Percentiles rank a stretch among this genome's conserved stretches.
These are phyloP conservation scores for Plasmopara viticola DNA, from an alignment of 352 stramenopile genomes.

Conservation along the genomic window DNA sequence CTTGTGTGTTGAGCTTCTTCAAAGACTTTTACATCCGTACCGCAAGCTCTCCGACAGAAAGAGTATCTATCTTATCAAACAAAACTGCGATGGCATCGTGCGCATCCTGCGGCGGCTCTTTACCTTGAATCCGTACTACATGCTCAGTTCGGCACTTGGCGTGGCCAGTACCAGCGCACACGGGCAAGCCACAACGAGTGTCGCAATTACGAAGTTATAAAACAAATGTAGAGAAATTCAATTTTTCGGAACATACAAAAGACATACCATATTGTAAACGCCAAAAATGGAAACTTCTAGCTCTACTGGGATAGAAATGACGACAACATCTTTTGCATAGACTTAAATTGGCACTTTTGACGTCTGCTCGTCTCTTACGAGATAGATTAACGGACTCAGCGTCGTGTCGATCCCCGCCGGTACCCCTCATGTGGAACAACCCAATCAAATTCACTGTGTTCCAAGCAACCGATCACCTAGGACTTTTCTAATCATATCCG, in stretches of 20 bases:
- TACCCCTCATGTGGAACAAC: conserved; percentile 91
- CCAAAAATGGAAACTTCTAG: conserved; percentile 88
- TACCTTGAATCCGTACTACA: conserved; percentile 98
- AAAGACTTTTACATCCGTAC: conserved; percentile 84
- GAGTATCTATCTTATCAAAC: conserved; percentile 99
- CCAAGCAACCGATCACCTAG: conserved; percentile 82
- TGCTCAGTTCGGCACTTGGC: conserved; percentile 92
- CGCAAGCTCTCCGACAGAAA: conserved; percentile 89
- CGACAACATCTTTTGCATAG: conserved; percentile 94
- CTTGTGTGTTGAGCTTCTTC: conserved; percentile 75
- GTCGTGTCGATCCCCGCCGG: conserved; percentile 90
- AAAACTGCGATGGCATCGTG: conserved; percentile 93
- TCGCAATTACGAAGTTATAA: conserved; percentile 97
- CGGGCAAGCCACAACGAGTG: conserved; percentile 97
- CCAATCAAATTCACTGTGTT: conserved; percentile 90
- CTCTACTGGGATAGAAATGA: conserved; percentile 94
- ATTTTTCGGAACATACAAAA: too few species aligned
- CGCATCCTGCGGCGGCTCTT: conserved; percentile 87
- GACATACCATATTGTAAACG: conserved; percentile 94
- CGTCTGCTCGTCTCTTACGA: conserved; percentile 98
- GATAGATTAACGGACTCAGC: conserved; percentile 95
- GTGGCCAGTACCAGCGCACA: conserved; percentile 98
- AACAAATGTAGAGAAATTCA: conserved; percentile 78
- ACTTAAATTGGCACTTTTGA: conserved; percentile 97
- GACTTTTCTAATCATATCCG: conserved; percentile 90